A percentile compares a stretch with the other conserved stretches of the same genome.
Conservation (phyloP, 306 rosid genomes). For the Inga laurina region DNA sequence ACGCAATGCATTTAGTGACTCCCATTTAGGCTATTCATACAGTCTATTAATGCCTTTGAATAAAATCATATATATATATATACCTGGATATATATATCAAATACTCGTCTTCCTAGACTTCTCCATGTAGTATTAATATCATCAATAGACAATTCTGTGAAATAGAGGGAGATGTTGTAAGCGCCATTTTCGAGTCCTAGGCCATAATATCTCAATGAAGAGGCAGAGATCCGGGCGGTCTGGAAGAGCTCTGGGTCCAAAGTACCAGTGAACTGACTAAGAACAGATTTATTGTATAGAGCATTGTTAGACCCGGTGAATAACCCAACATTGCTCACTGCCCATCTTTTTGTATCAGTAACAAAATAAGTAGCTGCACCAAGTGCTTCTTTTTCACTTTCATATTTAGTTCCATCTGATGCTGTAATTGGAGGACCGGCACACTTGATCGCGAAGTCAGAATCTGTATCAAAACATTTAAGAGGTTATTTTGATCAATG, state of each 20-base stretch:
- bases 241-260: constrained; percentile 61
- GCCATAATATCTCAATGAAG: constrained; percentile 83
- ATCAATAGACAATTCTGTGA: constrained; percentile 53
- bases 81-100: constrained; percentile 84
- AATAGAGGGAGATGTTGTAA: constrained; percentile 70
- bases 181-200: constrained; percentile 70
- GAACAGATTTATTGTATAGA: constrained; percentile 28
- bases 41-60: too few species aligned
- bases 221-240: constrained; percentile 73
- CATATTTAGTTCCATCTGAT: too few species aligned
- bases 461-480: too few species aligned
- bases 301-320: constrained; percentile 38
- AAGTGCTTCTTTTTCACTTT: too few species aligned
- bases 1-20: neutral
- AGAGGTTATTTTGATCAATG: too few species aligned
- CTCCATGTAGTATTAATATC: constrained; percentile 49
- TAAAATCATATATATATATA: constrained; percentile 3
- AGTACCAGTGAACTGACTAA: constrained; percentile 50
- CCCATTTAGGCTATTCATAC: too few species aligned
- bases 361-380: too few species aligned
- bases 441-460: too few species aligned
- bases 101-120: constrained; percentile 73
- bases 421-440: too few species aligned
- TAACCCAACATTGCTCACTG: constrained; percentile 69
- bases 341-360: too few species aligned